phyloP scores from a whole-genome alignment of 768 basidiomycete species.

The Panus rudis region DNA sequence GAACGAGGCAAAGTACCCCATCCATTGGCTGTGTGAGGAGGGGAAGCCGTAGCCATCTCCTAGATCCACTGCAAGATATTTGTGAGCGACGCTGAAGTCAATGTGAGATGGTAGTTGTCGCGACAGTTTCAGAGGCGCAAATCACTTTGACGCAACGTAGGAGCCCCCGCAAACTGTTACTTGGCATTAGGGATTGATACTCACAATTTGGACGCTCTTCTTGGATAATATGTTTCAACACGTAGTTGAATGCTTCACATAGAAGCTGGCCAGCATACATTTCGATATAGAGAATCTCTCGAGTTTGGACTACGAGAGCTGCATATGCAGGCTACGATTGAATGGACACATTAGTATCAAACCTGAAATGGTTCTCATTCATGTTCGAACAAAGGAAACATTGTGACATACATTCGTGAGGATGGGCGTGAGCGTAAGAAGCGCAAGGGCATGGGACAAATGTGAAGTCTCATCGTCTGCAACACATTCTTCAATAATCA shows the following conservation, averaged over 20 bases:
- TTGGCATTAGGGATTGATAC: conserved; percentile 17
- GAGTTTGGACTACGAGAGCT: conserved; percentile 62
- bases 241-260: conserved; percentile 63
- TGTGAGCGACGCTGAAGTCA: too few relatives aligned
- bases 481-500: background rate
- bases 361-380: too few relatives aligned
- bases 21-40: conserved; percentile 85
- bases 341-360: too few relatives aligned
- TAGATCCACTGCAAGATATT: conserved; percentile 35
- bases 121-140: background rate
- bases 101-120: too few relatives aligned
- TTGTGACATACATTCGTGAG: conserved; percentile 21
- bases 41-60: conserved; percentile 82
- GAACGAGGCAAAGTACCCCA: conserved; percentile 83
- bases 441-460: conserved; percentile 20
- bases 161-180: background rate
- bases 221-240: conserved; percentile 60
- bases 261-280: conserved; percentile 81
- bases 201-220: conserved; percentile 62
- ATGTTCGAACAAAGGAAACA: background rate
- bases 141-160: background rate
- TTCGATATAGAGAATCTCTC: conserved; percentile 71
- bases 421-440: conserved; percentile 28
- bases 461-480: conserved; percentile 25
- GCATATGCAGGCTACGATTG: conserved; percentile 66